Evolutionary conservation across 805 yeast species (phyloP).

Genomic region (Candida oleophila): DNA sequence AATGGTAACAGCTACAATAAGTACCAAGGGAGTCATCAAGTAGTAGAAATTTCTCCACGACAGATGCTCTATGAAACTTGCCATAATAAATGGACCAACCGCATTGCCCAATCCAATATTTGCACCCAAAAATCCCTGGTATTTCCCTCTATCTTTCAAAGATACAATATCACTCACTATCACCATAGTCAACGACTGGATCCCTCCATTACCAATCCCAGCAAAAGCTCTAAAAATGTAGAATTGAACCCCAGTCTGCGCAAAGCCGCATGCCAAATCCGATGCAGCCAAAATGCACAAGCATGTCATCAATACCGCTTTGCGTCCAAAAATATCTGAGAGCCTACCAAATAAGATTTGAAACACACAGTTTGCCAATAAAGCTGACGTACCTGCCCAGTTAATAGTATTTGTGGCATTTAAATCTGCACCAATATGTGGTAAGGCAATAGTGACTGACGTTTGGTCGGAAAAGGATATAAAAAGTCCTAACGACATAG

Average conservation of each 20-base stretch:
- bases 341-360: constrained; percentile 74
- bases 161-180: constrained; percentile 57
- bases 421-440: constrained; percentile 43
- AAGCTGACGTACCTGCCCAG: constrained; percentile 75
- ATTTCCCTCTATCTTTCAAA: constrained; percentile 50
- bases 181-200: constrained; percentile 49
- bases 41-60: constrained; percentile 56
- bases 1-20: constrained; percentile 25
- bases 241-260: constrained; percentile 43
- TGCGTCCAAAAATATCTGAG: constrained; percentile 63
- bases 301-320: constrained; percentile 41
- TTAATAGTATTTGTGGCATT: constrained; percentile 45
- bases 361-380: constrained; percentile 68
- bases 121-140: constrained; percentile 53
- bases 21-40: constrained; percentile 42
- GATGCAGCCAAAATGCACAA: constrained; percentile 45
- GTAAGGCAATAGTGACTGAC: constrained; percentile 43
- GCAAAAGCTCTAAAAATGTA: constrained; percentile 53
- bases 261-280: constrained; percentile 43
- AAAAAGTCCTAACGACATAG: constrained; percentile 36
- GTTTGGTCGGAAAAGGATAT: constrained; percentile 46
- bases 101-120: constrained; percentile 50
- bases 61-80: constrained; percentile 42
- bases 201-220: constrained; percentile 61
- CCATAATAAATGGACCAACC: constrained; percentile 55